Conservation (phyloP, 139 green algal genomes). For the Edaphochlamys debaryana region DNA sequence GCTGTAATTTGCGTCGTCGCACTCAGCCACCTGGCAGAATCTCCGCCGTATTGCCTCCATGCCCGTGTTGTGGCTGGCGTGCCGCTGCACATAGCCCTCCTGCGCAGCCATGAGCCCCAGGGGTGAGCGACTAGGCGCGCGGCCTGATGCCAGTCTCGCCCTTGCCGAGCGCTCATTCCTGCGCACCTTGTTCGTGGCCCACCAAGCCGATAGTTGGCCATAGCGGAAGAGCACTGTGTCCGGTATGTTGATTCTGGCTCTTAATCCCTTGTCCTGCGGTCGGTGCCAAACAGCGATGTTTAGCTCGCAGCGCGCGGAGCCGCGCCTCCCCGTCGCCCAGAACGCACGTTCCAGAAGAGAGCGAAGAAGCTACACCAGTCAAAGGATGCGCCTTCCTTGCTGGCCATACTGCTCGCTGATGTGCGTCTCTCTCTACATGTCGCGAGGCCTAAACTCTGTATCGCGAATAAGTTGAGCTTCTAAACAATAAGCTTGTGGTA, state of each 20-base stretch:
- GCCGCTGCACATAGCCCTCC: constrained; percentile 63
- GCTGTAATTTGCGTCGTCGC: constrained; percentile 56
- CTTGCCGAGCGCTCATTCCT: no score
- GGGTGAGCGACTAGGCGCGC: no score
- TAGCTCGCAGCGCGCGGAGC: background rate
- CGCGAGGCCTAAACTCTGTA: no score
- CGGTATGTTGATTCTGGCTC: constrained; percentile 65
- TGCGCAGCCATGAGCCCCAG: no score
- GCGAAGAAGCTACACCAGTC: constrained; percentile 55
- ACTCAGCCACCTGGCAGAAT: constrained; percentile 49
- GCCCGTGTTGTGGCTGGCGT: constrained; percentile 45
- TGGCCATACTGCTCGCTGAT: no score
- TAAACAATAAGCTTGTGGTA: no score
- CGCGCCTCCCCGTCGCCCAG: background rate
- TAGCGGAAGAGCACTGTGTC: constrained; percentile 67
- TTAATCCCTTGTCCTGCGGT: constrained; percentile 67
- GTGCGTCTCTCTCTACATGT: no score
- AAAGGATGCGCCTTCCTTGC: constrained; percentile 5
- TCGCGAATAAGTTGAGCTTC: no score
- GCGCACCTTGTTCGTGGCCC: constrained; percentile 61
- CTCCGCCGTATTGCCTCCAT: constrained; percentile 59
- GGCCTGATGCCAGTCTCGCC: no score
- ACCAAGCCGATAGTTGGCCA: constrained; percentile 64
- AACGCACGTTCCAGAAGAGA: constrained; percentile 49
- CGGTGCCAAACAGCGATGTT: background rate